Evolutionary conservation across 1,284 basidiomycete species (phyloP).

Genomic region (Jaminaea rosea): DNA sequence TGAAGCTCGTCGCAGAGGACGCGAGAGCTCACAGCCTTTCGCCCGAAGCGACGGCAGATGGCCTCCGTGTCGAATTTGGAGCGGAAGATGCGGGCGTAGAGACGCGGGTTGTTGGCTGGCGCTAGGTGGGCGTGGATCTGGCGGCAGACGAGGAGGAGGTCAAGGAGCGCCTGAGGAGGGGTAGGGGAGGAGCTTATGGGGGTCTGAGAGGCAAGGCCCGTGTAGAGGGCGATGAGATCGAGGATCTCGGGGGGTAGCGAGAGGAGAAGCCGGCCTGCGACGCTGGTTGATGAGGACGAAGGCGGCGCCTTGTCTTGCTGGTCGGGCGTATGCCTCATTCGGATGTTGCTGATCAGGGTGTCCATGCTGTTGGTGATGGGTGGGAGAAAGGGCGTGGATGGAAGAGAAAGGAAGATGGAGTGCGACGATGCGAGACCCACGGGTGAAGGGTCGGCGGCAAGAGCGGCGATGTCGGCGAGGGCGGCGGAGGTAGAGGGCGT

Average conservation of each 20-base stretch:
- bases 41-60: constrained; percentile 27
- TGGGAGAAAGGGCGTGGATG: too few relatives aligned
- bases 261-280: background rate
- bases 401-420: too few relatives aligned
- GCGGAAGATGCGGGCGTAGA: constrained; percentile 37
- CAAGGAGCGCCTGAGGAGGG: constrained; percentile 23
- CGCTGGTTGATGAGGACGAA: too few relatives aligned
- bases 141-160: constrained; percentile 25
- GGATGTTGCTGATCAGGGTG: too few relatives aligned
- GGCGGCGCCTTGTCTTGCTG: too few relatives aligned
- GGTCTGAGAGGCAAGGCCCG: background rate
- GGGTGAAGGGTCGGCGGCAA: too few relatives aligned
- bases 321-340: too few relatives aligned
- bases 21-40: constrained; percentile 13
- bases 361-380: too few relatives aligned
- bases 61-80: constrained; percentile 36
- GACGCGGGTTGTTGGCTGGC: constrained; percentile 20
- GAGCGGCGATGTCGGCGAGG: too few relatives aligned
- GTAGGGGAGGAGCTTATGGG: constrained; percentile 3
- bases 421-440: too few relatives aligned
- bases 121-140: constrained; percentile 23
- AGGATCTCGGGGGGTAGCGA: background rate
- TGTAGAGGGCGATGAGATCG: background rate
- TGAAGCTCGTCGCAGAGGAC: constrained; percentile 26
- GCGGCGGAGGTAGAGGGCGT: too few relatives aligned